Evolutionary conservation across 768 basidiomycete genomes (phyloP), one percentile per base, ranked within the genome.

Genomic region (Tephrocybe sp.): DNA sequence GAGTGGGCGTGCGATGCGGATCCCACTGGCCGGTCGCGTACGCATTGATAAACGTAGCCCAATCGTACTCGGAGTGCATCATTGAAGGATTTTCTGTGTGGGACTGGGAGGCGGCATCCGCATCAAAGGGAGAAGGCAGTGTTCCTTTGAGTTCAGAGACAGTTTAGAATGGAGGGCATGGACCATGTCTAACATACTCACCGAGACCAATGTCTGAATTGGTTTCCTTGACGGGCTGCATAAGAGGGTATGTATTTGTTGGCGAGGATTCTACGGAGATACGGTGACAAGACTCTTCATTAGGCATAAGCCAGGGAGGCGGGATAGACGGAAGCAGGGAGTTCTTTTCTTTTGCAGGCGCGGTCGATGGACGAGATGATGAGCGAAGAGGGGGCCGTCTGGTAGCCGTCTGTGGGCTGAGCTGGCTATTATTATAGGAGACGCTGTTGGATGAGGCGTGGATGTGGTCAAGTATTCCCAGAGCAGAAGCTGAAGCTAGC

Each of bases 1-100:
- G 79, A 52, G 77, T 79, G 3, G 88, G 89, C 0, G 79, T 84
- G 47, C 73, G 75, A 52, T 83, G 82, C 6, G 90, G 89, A 62
- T 89, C 87, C 90, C 90, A 93, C 52, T 80, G 76, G 9, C 91
- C 91, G 15, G 74, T 62, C 0, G 87, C 81, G 64, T 93, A 93
- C 0, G 87, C 83, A n/a, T 73, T 67, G 54, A 89, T 82, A 64
- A 92, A 93, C 0, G 80, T 79, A 15, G 77, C 73, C 91, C 91
- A 93, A 61, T 90, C 86, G 54, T 66, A 70, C 26, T 71, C 69
- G 0, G 64, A 44, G 21, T 56, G 41, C 15, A 50, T 57, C 26
- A 58, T 44, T 9, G 48, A 21, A 4, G 32, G 27, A 1, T 30
- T 47, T 15, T 54, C 47, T 19, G 31, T 19, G 24, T 46, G 40